These are phyloP conservation scores for Fusarium chlamydosporum DNA, from an alignment of 2,329 filamentous ascomycete genomes.

Conservation along the genomic window DNA sequence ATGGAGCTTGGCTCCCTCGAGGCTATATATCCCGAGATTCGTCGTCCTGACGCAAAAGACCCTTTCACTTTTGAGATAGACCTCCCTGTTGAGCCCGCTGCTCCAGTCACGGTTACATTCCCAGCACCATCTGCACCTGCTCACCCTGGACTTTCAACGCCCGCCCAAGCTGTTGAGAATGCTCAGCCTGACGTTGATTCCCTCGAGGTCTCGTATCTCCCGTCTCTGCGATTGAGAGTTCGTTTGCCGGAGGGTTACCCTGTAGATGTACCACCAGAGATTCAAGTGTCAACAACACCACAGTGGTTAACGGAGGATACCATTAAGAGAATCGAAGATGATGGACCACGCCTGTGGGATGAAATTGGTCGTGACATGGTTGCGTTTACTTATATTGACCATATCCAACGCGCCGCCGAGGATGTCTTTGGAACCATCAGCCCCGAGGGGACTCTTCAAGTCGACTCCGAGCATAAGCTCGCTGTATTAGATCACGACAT, in stretches of 20 bases:
- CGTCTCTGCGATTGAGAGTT: conserved; percentile 68
- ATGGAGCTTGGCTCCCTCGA: conserved; percentile 72
- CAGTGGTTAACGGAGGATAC: conserved; percentile 68
- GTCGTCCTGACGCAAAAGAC: conserved; percentile 58
- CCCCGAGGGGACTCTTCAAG: conserved; percentile 63
- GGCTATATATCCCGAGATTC: conserved; percentile 77
- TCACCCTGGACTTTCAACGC: conserved; percentile 30
- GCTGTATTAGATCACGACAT: conserved; percentile 83
- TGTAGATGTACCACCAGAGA: conserved; percentile 63
- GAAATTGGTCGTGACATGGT: conserved; percentile 71
- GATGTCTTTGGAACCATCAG: conserved; percentile 71
- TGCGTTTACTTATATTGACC: conserved; percentile 74
- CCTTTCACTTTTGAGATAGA: conserved; percentile 68
- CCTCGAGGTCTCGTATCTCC: conserved; percentile 69
- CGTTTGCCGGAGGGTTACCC: conserved; percentile 72
- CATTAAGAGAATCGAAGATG: conserved; percentile 64
- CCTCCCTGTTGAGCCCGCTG: conserved; percentile 68
- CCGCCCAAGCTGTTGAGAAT: conserved; percentile 28
- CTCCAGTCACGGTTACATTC: conserved; percentile 70
- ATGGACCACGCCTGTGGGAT: conserved; percentile 71
- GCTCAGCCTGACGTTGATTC: conserved; percentile 57
- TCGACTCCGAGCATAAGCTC: conserved; percentile 73
- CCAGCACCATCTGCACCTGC: conserved; percentile 59
- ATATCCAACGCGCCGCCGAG: conserved; percentile 71
- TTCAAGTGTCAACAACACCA: conserved; percentile 67